Percentiles rank a stretch among this genome's conserved stretches.
Conservation (phyloP, 2,329 filamentous ascomycete genomes). For the Rhytidhysteron rufulum region DNA sequence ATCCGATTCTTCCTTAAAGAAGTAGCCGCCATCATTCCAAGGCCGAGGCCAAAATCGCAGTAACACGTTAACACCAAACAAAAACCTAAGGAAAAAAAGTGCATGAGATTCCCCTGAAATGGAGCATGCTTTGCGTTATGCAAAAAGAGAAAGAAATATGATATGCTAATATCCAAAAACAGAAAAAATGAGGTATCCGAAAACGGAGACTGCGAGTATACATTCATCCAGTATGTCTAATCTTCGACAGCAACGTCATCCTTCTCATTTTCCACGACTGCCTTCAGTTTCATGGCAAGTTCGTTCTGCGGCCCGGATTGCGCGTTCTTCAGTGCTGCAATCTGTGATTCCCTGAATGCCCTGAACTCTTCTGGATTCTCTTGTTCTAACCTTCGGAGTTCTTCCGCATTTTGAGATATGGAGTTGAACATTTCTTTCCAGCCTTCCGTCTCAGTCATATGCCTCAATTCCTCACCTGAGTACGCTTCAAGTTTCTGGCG, state of each 20-base stretch:
- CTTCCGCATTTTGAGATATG: constrained; percentile 61
- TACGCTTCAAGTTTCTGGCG: constrained; percentile 62
- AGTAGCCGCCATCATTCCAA: too few species aligned
- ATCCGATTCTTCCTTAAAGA: too few species aligned
- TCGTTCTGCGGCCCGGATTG: neutral
- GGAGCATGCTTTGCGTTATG: too few species aligned
- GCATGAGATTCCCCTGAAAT: too few species aligned
- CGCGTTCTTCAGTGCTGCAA: constrained; percentile 33
- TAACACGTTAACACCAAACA: too few species aligned
- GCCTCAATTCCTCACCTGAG: constrained; percentile 55
- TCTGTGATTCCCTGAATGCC: constrained; percentile 32
- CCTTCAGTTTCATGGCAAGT: neutral
- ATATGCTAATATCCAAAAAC: too few species aligned
- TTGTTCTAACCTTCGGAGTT: constrained; percentile 58
- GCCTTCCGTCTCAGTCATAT: constrained; percentile 55
- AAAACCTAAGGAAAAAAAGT: too few species aligned
- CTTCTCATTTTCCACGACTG: constrained; percentile 1
- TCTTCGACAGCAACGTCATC: constrained; percentile 15
- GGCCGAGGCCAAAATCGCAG: too few species aligned
- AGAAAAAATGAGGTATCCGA: too few species aligned
- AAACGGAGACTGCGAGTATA: neutral
- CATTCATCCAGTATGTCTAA: constrained; percentile 1
- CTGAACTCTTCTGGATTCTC: constrained; percentile 32
- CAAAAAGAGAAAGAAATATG: too few species aligned
- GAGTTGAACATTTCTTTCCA: constrained; percentile 60